Base-by-base conservation (phyloP, 371 early-diverging fungal species). In the Apophysomyces trapeziformis region DNA sequence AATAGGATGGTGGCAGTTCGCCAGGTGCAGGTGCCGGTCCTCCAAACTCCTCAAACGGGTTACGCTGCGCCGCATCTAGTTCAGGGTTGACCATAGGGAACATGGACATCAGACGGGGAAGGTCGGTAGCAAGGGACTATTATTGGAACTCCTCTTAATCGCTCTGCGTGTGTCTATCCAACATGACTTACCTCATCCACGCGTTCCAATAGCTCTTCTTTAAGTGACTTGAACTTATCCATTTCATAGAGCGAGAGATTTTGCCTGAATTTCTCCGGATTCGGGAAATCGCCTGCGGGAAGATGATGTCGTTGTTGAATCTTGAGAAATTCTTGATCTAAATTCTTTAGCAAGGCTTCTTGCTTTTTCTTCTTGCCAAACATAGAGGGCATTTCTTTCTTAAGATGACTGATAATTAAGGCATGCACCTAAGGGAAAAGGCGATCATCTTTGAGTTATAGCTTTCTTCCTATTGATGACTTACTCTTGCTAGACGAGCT, bases 361-460 rank as follows among this genome's bases (percentile, higher is more conserved):
- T 89, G 88, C 71, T 91, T 92, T 60, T 87, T 85, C 65, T 81
- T 82, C 50, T 92, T 92, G 65, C 93, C 93, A 83, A 93, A 93
- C 79, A 95, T 88, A 26, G 89, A 72, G 1, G 96, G 96, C 90
- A 95, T 91, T 67, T 93, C 92, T 65, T 88, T 87, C 50, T 89
- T 89, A 41, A 95, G 77, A 68, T 94, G 92, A 7, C 92, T 85
- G 58, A 95, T 89, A 59, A 95, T 93, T 64, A 90, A 80, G 8
- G 94, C 96, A 71, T 95, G 96, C 2, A 92, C 92, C 74, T 85
- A 60, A 26, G 36, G 16, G 11, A 59, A 9, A 59, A 26, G 36
- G 38, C 8, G 36, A 63, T 59, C 36, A 32, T 16, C 16, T 12
- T 13, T 26, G 37, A 38, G 35, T 18, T 59, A 13, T 47, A 58